Conservation (phyloP, 305 asterid genomes). For the Fraxinus sp. region DNA sequence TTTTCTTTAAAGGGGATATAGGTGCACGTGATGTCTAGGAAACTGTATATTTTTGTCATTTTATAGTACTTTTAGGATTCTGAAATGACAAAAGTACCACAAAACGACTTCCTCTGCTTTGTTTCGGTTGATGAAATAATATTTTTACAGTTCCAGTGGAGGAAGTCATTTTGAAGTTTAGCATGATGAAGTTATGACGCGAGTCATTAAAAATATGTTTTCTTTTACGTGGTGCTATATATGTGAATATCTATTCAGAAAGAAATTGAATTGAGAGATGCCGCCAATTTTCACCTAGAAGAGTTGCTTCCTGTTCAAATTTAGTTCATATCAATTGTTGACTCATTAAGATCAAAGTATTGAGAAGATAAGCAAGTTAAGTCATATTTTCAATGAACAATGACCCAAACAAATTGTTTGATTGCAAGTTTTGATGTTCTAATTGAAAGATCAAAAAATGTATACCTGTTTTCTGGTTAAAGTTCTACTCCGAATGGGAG, state of each 20-base stretch:
- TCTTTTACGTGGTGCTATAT: not conserved
- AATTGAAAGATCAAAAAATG: not conserved
- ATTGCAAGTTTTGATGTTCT: not conserved
- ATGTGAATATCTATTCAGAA: not conserved
- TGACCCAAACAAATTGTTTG: not conserved
- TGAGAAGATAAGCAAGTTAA: not conserved
- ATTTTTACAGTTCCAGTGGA: not conserved
- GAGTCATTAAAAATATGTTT: not conserved
- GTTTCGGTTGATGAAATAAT: not conserved
- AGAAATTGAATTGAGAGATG: not conserved
- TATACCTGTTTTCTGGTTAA: not conserved
- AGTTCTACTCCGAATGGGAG: not conserved
- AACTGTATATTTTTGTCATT: not conserved
- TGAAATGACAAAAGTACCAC: no score
- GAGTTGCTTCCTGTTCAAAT: not conserved
- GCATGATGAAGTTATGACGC: not conserved
- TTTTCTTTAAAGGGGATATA: no score
- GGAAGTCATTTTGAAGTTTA: not conserved
- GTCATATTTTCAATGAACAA: not conserved
- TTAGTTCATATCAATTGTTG: not conserved
- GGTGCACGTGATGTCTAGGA: not conserved
- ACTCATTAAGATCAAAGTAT: not conserved
- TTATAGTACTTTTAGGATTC: not conserved
- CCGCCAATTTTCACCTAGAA: not conserved
- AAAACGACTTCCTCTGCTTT: no score